Base-by-base conservation (phyloP, 768 basidiomycete species). In the Suillus variegatus region DNA sequence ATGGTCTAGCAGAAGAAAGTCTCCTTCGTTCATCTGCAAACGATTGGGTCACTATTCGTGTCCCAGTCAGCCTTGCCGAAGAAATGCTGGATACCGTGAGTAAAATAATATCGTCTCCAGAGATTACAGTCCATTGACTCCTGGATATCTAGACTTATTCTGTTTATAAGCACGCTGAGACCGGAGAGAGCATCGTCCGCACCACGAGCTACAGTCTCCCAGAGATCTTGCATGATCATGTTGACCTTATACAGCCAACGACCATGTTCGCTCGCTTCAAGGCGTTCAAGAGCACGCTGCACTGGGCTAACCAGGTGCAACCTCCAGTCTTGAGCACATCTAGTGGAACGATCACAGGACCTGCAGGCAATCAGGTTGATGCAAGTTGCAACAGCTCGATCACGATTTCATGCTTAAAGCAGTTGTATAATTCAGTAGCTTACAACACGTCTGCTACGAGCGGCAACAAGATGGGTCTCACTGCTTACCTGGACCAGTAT, bases 161-260 rank as follows among this genome's bases (percentile, higher is more conserved):
- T 64, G 73, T 88, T 41, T 93, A 86, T 82, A 79, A 82, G 62
- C 85, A 92, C 71, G 73, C 75, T 18, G 74, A 77, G 22, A 82
- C 79, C 60, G 88, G 85, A 4, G 85, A 87, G 40, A 73, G 80
- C 16, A 73, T 90, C 32, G 78, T 91, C 65, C 85, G 91, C 62
- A 89, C 91, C 20, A 87, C 86, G 4, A 80, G 79, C 65, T 92
- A 91, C 78, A 88, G 86, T 69, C 82, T 93, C n/a, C 91, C 91
- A 0, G 79, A 80, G 60, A 67, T 82, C 62, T 74, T 92, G 55
- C 82, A 87, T 68, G 76, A 79, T 4, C 88, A 91, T 70, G 73
- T 92, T 61, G 89, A 91, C 43, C 74, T 91, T 40, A 78, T 92
- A 28, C 89, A 91, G 66, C 91, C 91, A 0, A 92, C 91, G 2